Evolutionary conservation across 257 asterid genomes (phyloP), one percentile per base, ranked within the genome.

Genomic region (Plantago elongata): DNA sequence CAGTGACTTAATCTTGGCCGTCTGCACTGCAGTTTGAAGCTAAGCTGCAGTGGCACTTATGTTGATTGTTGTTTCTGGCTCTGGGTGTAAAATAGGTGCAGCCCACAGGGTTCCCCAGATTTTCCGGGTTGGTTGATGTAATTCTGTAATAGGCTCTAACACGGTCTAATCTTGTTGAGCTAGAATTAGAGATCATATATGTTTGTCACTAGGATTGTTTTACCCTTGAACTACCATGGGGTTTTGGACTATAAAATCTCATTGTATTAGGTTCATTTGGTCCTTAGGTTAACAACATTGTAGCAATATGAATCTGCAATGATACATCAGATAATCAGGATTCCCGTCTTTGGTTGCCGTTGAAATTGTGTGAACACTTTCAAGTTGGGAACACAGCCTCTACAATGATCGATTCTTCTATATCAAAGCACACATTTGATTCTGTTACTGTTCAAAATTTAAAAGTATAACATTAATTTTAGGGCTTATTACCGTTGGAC

Each of bases 171-270:
- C 13, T 7, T 50, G 30, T 9, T 52, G 27, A 52, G 37, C 27
- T 17, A 38, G 57, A 18, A 18, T 22, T 52, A 52, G 38, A 52
- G 9, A 9, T 9, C 9, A 5, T 9, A 52, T 52, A 38, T 52
- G 17, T 11, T 52, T 52, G 14, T 52, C 27, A 38, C 29, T 52
- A 52, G 57, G 57, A 10, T 52, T 52, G 17, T 52, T 18, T 9
- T 52, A 13, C 57, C 57, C 57, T 11, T 52, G 3, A 38, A 52
- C 57, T 52, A 38, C 11, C 34, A 14, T 18, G 57, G 57, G 57
- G 57, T 52, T 52, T 52, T 13, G n/a, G 9, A 52, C 8, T 52
- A 38, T 52, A 52, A 52, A 52, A 52, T 22, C n/a, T 18, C 14
- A 18, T 22, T 52, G 38, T 52, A 52, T 51, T 17, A 52, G 14